Base-by-base conservation (phyloP, 306 rosid genomes). In the Purshia tridentata region DNA sequence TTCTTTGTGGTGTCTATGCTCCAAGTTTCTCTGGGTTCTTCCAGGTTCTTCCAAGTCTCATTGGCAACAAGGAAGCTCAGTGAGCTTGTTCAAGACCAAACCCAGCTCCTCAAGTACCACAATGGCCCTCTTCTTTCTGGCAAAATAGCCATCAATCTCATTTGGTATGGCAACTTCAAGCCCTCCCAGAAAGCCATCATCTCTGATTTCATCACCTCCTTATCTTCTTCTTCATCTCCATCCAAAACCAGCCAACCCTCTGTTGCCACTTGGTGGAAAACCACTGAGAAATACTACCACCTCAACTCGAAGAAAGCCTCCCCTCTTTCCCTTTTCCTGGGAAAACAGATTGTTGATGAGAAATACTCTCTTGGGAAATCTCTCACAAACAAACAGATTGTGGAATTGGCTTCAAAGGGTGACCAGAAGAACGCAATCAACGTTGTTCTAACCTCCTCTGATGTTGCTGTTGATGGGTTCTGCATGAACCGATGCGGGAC, bases 181-280 rank as follows among this genome's bases (percentile, higher is more conserved):
- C 84, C 86, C 48, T 77, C 89, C n/a, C 84, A 87, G 20, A 59
- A 81, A 52, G 80, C 89, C 16, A 85, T 85, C 0, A 2, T 87
- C 18, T 77, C 89, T 0, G 88, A 87, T 48, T 89, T 89, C 69
- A 20, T 89, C 3, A 76, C 79, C 65, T 87, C 96, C 0, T 69
- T 89, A 0, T 80, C 90, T 6, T 85, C 86, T 4, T 63, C 45
- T 5, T 69, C 75, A 6, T 77, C 76, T 0, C 2, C 70, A 0
- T 3, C 73, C 1, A 76, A 52, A 1, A 51, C 39, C 65, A 40
- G 7, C 52, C 73, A 80, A 46, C 87, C 96, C 12, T 85, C 96
- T 0, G 89, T 85, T 9, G 79, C 81, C 67, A 52, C 76, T 8
- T 87, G 96, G 97, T 91, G 96, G 96, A 81, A 86, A 70, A 70